Percentiles rank a stretch among this genome's conserved stretches.
phyloP scores from a whole-genome alignment of 495 filamentous ascomycete species.

The Aspergillus cristatus region DNA sequence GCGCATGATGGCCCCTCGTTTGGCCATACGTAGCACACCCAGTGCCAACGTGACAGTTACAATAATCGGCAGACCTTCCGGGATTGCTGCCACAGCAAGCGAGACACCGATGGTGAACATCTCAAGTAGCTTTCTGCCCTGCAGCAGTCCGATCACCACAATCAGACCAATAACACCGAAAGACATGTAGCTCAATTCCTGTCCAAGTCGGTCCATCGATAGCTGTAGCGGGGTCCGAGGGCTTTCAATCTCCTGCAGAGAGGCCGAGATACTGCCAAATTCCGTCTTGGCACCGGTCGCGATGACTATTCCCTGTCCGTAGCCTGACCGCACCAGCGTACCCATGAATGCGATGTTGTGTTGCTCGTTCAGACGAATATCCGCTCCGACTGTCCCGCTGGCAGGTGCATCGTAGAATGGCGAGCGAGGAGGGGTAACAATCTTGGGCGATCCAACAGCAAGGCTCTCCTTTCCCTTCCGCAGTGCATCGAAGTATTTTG shows the following conservation, averaged over 20 bases:
- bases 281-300: constrained; percentile 87
- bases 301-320: constrained; percentile 92
- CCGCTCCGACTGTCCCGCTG: constrained; percentile 52
- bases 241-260: constrained; percentile 86
- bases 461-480: constrained; percentile 14
- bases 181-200: constrained; percentile 90
- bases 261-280: constrained; percentile 92
- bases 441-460: constrained; percentile 14
- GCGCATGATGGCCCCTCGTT: constrained; percentile 85
- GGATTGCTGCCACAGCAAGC: constrained; percentile 92
- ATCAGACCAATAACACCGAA: constrained; percentile 93
- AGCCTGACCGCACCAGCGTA: constrained; percentile 89
- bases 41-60: constrained; percentile 94
- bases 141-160: constrained; percentile 75
- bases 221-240: constrained; percentile 87
- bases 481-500: constrained; percentile 60
- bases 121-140: constrained; percentile 81
- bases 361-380: constrained; percentile 56
- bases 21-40: constrained; percentile 92
- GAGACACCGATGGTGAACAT: constrained; percentile 98
- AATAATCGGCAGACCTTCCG: constrained; percentile 94
- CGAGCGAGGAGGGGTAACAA: constrained; percentile 37
- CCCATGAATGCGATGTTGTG: constrained; percentile 97
- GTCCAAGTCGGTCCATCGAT: constrained; percentile 93
- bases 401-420: constrained; percentile 54